Conservation (phyloP, 2,329 filamentous ascomycete genomes). For the Capronia epimyces region DNA sequence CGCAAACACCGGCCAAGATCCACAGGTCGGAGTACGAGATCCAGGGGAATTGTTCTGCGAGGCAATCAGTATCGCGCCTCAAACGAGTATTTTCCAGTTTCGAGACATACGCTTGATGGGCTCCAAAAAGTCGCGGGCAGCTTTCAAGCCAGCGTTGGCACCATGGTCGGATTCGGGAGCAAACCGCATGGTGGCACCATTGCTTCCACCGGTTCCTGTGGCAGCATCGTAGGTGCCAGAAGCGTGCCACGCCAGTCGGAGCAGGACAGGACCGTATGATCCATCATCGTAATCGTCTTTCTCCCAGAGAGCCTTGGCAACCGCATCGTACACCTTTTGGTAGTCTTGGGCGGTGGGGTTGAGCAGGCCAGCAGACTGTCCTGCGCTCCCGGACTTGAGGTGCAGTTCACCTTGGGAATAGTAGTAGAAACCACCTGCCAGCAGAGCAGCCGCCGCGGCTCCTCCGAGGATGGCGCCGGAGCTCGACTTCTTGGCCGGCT, state of each 20-base stretch:
- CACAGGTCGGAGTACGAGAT: slow-evolving; percentile 95
- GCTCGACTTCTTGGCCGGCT: slow-evolving; percentile 45
- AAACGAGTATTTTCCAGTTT: neutral
- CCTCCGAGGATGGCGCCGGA: slow-evolving; percentile 53
- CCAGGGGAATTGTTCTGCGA: slow-evolving; percentile 77
- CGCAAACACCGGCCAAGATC: slow-evolving; percentile 79
- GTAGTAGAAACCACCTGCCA: slow-evolving; percentile 61
- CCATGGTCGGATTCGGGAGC: slow-evolving; percentile 82
- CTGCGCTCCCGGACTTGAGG: slow-evolving; percentile 37
- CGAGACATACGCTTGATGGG: slow-evolving; percentile 69
- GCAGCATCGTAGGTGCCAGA: slow-evolving; percentile 86
- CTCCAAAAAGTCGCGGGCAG: slow-evolving; percentile 86
- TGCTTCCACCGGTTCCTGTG: slow-evolving; percentile 85
- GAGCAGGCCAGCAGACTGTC: slow-evolving; percentile 53
- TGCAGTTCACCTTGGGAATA: slow-evolving; percentile 33
- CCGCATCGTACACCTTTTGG: slow-evolving; percentile 87
- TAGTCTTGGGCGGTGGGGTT: slow-evolving; percentile 79
- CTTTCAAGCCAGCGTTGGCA: slow-evolving; percentile 83
- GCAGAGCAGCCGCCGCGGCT: slow-evolving; percentile 56
- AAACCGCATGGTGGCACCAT: slow-evolving; percentile 96
- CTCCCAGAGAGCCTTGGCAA: slow-evolving; percentile 74
- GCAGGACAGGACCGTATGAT: slow-evolving; percentile 84
- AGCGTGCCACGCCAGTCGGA: slow-evolving; percentile 90
- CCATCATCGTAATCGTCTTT: slow-evolving; percentile 95
- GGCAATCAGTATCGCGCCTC: neutral